phyloP scores from a whole-genome alignment of 306 rosid genomes.

The Fragaria iinumae region DNA sequence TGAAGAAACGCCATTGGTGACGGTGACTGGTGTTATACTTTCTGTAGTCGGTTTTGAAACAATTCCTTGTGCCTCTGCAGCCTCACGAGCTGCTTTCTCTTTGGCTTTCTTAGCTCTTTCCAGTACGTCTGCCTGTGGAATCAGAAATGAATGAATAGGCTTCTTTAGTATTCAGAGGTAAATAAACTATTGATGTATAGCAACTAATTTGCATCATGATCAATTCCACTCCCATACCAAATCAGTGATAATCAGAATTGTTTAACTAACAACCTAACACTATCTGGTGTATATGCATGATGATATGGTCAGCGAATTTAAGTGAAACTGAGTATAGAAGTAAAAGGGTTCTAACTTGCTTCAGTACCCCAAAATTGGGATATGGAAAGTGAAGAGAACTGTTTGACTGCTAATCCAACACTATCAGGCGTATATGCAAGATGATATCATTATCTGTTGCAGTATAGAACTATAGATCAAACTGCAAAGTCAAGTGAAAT shows the following conservation, averaged over 20 bases:
- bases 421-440: too few relatives aligned
- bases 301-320: neutral
- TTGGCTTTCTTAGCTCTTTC: slow-evolving; percentile 78
- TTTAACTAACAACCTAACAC: neutral
- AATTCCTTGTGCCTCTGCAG: slow-evolving; percentile 55
- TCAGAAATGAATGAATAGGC: slow-evolving; percentile 5
- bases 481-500: neutral
- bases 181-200: neutral
- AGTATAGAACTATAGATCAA: too few relatives aligned
- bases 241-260: neutral
- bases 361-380: too few relatives aligned
- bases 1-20: slow-evolving; percentile 20
- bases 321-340: neutral
- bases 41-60: slow-evolving; percentile 25
- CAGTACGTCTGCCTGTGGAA: slow-evolving; percentile 73
- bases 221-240: neutral
- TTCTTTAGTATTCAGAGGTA: neutral
- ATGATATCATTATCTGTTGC: too few relatives aligned
- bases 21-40: slow-evolving; percentile 14
- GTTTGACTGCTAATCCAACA: too few relatives aligned
- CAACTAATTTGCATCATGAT: neutral
- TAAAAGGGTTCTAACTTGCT: neutral
- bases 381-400: too few relatives aligned
- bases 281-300: neutral
- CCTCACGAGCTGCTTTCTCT: slow-evolving; percentile 83